Base-by-base conservation (phyloP, 1,139 yeast species). In the Pichia sp. region DNA sequence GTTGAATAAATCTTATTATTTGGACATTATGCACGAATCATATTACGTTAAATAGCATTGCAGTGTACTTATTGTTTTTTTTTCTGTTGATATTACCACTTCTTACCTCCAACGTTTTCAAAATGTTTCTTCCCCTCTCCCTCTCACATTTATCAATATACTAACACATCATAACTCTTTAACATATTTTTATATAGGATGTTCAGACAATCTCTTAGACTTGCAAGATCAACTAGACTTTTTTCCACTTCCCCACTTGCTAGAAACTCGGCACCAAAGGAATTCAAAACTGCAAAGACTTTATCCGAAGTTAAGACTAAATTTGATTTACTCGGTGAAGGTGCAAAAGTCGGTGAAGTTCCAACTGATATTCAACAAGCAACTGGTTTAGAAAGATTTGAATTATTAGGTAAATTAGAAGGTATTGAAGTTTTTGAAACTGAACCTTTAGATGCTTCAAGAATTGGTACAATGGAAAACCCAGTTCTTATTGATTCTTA, bases 331-430 rank as follows among this genome's bases (percentile, higher is more conserved):
- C 79, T 89, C 60, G 96, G 97, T 70, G 80, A 84, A 52, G 97
- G 96, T 79, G 95, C 96, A 57, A 72, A 69, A 56, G 68, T 72
- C 52, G 95, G 94, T 62, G 76, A 84, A 51, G 82, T 92, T 63
- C 97, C 98, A 68, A 80, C 95, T 53, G 96, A 90, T 69, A 67
- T 86, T 62, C 97, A 92, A 64, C 97, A 90, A 74, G 90, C 97
- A 62, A 94, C 98, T 50, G 98, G 98, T 85, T 77, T 92, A 67
- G 97, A 86, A 72, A 89, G 98, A 82, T 79, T 89, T 62, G 98
- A 92, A 77, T 69, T 86, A 64, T 80, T 92, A 65, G 97, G 95
- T 76, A 86, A 89, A 73, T 73, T 85, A 69, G 96, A 89, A 72
- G 98, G 98, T 78, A 78, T 92, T 59, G 97, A 92, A 65, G 80